These are phyloP conservation scores for Pleurotus cornucopiae DNA, from an alignment of 768 basidiomycete species.

Conservation along the genomic window DNA sequence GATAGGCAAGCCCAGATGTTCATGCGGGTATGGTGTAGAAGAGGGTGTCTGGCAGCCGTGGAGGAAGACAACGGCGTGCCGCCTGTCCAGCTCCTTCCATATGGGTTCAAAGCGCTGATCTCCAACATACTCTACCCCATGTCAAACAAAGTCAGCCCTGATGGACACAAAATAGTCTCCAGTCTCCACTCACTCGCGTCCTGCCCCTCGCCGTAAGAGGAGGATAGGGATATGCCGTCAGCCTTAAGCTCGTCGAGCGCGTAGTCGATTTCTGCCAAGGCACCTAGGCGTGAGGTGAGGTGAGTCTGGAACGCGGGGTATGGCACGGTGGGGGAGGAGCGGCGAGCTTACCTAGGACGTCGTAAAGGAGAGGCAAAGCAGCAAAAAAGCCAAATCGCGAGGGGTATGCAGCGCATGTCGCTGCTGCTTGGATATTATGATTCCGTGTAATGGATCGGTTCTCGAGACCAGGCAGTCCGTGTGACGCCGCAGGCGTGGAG, in stretches of 20 bases:
- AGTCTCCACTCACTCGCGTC: slow-evolving; percentile 42
- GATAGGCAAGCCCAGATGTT: slow-evolving; percentile 62
- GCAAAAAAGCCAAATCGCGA: slow-evolving; percentile 69
- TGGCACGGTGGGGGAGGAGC: not conserved
- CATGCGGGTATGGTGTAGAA: slow-evolving; percentile 59
- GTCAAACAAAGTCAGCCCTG: slow-evolving; percentile 6
- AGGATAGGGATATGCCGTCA: slow-evolving; percentile 62
- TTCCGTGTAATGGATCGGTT: slow-evolving; percentile 38
- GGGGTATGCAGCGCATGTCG: slow-evolving; percentile 45
- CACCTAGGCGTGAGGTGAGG: slow-evolving; percentile 32
- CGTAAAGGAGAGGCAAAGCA: slow-evolving; percentile 55
- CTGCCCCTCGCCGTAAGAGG: slow-evolving; percentile 57
- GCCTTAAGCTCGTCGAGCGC: slow-evolving; percentile 58
- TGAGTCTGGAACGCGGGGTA: not conserved
- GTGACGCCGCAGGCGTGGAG: slow-evolving; percentile 57
- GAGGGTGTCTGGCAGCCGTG: slow-evolving; percentile 69
- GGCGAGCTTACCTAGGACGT: slow-evolving; percentile 46
- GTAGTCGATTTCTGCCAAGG: slow-evolving; percentile 55
- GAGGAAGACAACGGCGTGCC: slow-evolving; percentile 61
- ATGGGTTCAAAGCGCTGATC: slow-evolving; percentile 60
- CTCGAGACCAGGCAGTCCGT: slow-evolving; percentile 30
- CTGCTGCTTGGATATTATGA: slow-evolving; percentile 43
- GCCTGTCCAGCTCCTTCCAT: slow-evolving; percentile 65
- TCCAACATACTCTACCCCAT: slow-evolving; percentile 56
- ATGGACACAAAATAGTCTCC: not conserved